Base-by-base conservation (phyloP, 116 monocot genomes). In the Iris pallida region DNA sequence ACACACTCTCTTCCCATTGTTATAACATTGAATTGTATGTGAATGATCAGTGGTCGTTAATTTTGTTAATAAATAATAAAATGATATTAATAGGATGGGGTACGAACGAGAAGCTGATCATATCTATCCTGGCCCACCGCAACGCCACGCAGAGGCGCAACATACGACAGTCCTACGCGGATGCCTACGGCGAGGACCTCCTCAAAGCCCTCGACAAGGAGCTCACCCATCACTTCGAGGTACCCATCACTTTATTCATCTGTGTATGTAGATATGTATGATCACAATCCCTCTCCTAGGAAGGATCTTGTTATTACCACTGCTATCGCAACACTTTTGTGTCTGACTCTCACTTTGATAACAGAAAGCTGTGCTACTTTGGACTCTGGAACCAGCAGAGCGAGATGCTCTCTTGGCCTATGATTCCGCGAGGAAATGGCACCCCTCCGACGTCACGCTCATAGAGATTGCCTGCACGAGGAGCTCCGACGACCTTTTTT, bases 121-220 rank as follows among this genome's bases (percentile, higher is more conserved):
- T 95, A 55, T 83, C 88, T 30, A 88, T 95, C 75, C 73, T 95
- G 55, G 91, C 86, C 56, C 95, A 95, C 54, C 88, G 95, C 49
- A 78, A 73, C 51, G 95, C 90, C 9, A 65, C 73, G 2, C 88
- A 88, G 64, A 77, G 86, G 45, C 71, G 74, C 51, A 63, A 60
- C 44, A 95, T 95, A 67, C 78, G 88, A 49, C 59, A 83, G 40
- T 59, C 78, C 53, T 95, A 95, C 54, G 64, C 73, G 12, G 77
- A 83, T 61, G 66, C 63, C 20, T 83, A 81, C 61, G 83, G 85
- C 57, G 81, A 87, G 68, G 81, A 88, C 65, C 77, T 94, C 40
- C 77, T 95, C 71, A 79, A 70, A n/a, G 70, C 74, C 20, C 83
- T 95, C 53, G 77, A 86, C 53, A 81, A 86, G 68, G 94, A 94